Evolutionary conservation across 2,329 filamentous ascomycete genomes (phyloP).

Genomic region (Botrytis squamosa): DNA sequence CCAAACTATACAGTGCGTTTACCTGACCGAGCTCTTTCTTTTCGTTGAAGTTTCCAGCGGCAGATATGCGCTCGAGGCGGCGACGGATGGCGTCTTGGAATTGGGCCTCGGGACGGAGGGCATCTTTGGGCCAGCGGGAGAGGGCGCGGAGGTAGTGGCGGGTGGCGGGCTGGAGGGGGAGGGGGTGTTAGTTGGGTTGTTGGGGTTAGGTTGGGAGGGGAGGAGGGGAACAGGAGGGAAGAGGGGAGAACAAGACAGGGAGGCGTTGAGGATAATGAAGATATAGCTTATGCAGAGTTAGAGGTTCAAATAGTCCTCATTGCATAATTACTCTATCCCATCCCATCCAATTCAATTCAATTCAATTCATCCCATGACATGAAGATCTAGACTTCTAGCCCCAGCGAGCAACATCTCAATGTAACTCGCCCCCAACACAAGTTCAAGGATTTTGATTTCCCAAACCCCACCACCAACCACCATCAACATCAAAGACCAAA

Average conservation of each 20-base stretch:
- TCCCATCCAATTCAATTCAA: neutral
- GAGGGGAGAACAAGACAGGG: neutral
- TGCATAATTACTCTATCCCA: neutral
- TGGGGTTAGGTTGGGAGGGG: neutral
- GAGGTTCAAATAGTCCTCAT: neutral
- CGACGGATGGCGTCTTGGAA: conserved; percentile 56
- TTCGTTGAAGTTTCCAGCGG: conserved; percentile 40
- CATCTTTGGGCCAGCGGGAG: conserved; percentile 62
- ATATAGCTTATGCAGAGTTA: too few relatives aligned
- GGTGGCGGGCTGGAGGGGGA: conserved; percentile 43
- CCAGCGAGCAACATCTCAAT: neutral
- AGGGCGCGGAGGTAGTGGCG: conserved; percentile 52
- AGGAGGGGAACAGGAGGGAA: neutral
- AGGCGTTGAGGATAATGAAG: neutral
- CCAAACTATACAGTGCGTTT: conserved; percentile 58
- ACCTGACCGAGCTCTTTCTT: conserved; percentile 54
- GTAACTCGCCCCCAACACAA: neutral
- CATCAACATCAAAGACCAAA: neutral
- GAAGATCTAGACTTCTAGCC: neutral
- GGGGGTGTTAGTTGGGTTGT: neutral
- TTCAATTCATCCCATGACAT: neutral
- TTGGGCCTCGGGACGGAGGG: conserved; percentile 61
- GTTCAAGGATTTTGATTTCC: neutral
- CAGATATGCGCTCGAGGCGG: conserved; percentile 43
- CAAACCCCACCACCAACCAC: neutral